These are phyloP conservation scores for Penicillium sp. DNA, from an alignment of 2,329 filamentous ascomycete genomes.

Conservation along the genomic window DNA sequence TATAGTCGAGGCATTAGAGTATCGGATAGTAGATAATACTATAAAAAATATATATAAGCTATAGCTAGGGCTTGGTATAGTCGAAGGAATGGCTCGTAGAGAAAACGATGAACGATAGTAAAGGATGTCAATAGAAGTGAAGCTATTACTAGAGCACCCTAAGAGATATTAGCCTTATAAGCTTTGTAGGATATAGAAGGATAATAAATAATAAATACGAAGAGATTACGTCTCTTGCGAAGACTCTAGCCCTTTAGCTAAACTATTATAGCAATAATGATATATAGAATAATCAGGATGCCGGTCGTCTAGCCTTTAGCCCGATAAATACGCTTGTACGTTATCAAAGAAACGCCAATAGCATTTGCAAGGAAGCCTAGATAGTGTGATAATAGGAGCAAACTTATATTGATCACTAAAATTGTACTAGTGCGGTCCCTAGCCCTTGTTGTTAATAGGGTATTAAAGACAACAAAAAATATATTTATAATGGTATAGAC, in stretches of 20 bases:
- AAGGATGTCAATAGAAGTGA: slow-evolving; percentile 6
- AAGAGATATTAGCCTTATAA: slow-evolving; percentile 3
- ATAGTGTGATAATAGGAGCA: slow-evolving; percentile 10
- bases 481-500: slow-evolving; percentile 7
- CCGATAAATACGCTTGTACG: slow-evolving; percentile 9
- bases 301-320: slow-evolving; percentile 9
- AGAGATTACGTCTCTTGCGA: slow-evolving; percentile 7
- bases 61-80: slow-evolving; percentile 10
- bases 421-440: slow-evolving; percentile 9
- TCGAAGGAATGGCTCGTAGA: slow-evolving; percentile 12
- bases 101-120: slow-evolving; percentile 4
- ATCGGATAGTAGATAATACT: slow-evolving; percentile 10
- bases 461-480: slow-evolving; percentile 8
- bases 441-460: slow-evolving; percentile 4
- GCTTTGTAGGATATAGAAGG: neutral
- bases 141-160: slow-evolving; percentile 7
- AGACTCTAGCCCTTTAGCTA: slow-evolving; percentile 5
- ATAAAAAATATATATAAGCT: slow-evolving; percentile 11
- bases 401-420: slow-evolving; percentile 11
- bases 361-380: slow-evolving; percentile 8
- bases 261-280: slow-evolving; percentile 6
- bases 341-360: slow-evolving; percentile 8
- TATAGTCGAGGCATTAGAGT: slow-evolving; percentile 7
- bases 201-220: slow-evolving; percentile 9
- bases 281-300: slow-evolving; percentile 6